Base-by-base conservation (phyloP, 106 monocot species). In the Dendrobium chrysotoxum region DNA sequence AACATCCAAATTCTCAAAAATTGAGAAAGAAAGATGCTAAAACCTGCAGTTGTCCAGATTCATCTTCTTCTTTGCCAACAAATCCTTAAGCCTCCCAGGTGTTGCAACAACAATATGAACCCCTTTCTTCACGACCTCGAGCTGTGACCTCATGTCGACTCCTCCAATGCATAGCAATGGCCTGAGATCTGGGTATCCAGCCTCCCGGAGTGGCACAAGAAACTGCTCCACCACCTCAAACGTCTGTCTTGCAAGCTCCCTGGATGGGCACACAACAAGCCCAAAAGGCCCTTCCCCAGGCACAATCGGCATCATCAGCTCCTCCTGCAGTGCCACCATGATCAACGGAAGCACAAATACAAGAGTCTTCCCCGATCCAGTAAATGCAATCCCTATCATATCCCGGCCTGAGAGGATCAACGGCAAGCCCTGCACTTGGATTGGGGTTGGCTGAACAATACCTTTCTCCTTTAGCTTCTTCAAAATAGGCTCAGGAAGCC, bases 41-140 rank as follows among this genome's bases (percentile, higher is more conserved):
- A 72, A 97, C 96, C 96, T 97, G 88, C 96, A 97, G 53, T 88
- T 90, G 23, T 94, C 92, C 5, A 98, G 91, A 77, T 90, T 98
- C 97, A 98, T 98, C 89, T 89, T 94, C 85, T 98, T 97, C 92
- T 98, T 98, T 0, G 97, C 97, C 42, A 98, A 86, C 80, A 98
- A 78, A 77, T 98, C 98, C 82, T 95, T 98, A 71, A 98, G 70
- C 82, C 98, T 87, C 30, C 98, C 98, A 5, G 98, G 98, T 13
- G 98, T 98, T 17, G 98, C 98, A 46, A 98, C 95, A n/a, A 95
- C 98, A 66, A 95, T 95, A 71, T 98, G 95, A 40, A 98, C 98
- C 47, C 98, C 98, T 77, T 83, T 88, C 84, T 98, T 95, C 20
- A 98, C 92, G 68, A 91, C 75, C 79, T 95, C 94, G n/a, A 98